Base-by-base conservation (phyloP, 768 basidiomycete genomes). In the Glaciozyma martinii region DNA sequence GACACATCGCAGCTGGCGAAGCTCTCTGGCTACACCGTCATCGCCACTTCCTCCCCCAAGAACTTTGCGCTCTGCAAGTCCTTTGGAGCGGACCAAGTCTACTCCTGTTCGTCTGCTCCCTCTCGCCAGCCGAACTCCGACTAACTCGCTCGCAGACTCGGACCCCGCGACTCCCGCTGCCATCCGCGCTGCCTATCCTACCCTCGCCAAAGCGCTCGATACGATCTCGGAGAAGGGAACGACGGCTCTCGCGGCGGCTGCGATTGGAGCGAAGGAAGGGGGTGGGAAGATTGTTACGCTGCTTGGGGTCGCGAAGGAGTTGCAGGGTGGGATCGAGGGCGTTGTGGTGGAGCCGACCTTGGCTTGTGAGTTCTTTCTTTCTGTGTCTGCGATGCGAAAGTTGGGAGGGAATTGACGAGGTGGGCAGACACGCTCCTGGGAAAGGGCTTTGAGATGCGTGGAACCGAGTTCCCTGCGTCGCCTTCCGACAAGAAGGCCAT, bases 61-160 rank as follows among this genome's bases (percentile, higher is more conserved):
- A 80, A 80, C 66, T 74, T 76, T 53, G 75, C 74, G 0, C 71
- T 78, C 23, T 67, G 81, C 25, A 76, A 76, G 50, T 65, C 72
- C 2, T 71, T 80, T 13, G 81, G 82, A 6, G 82, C 82, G 1
- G 76, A 78, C 42, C 77, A 75, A 6, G 77, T 79, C 8, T 78
- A 80, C 62, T 79, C 81, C 65, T 72, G 67, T 68, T 6, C 25
- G 67, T 56, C 21, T 29, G 32, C 21, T 23, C 5, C 16, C 52
- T 27, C 43, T 32, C n/a, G 1, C 23, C 19, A 23, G 21, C n/a
- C 33, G 10, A 0, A 15, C 25, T 27, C 5, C 27, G 15, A 3
- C 18, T 47, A 43, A 25, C 13, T 25, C 23, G 12, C 16, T 0
- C 23, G 9, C 54, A 68, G 67, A 68, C 59, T 59, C 60, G 18